phyloP scores from a whole-genome alignment of 2,329 filamentous ascomycete species.

The Fusarium sacchari region DNA sequence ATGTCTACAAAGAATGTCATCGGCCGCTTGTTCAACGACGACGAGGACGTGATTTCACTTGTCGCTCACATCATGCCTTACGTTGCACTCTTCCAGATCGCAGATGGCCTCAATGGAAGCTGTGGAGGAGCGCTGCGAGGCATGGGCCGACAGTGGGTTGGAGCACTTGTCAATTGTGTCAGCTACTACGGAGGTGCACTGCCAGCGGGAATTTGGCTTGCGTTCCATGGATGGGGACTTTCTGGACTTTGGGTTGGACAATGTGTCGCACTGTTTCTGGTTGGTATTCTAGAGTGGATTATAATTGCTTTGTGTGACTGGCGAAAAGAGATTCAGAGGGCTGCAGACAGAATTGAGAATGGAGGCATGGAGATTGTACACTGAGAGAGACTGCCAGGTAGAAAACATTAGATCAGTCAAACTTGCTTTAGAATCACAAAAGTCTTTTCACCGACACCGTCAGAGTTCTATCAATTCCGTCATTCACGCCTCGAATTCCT shows the following conservation, averaged over 20 bases:
- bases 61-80: conserved; percentile 84
- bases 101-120: conserved; percentile 85
- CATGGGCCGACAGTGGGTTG: conserved; percentile 88
- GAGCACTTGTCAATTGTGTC: conserved; percentile 81
- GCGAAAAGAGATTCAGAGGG: conserved; percentile 57
- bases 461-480: neutral
- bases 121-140: conserved; percentile 84
- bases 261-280: conserved; percentile 82
- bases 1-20: conserved; percentile 78
- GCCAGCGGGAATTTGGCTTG: conserved; percentile 84
- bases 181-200: conserved; percentile 87
- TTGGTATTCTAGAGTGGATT: conserved; percentile 80
- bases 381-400: neutral
- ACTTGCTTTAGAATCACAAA: accelerated
- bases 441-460: accelerated
- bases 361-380: conserved; percentile 13
- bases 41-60: conserved; percentile 74
- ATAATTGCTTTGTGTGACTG: conserved; percentile 83
- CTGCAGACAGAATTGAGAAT: conserved; percentile 39
- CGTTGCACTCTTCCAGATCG: conserved; percentile 90
- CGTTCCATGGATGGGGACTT: conserved; percentile 87
- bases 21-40: conserved; percentile 83
- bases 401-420: accelerated
- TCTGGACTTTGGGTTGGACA: conserved; percentile 85
- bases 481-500: neutral